These are phyloP conservation scores for Kluyveromyces marxianus DNA, from an alignment of 1,139 yeast species.

Conservation along the genomic window DNA sequence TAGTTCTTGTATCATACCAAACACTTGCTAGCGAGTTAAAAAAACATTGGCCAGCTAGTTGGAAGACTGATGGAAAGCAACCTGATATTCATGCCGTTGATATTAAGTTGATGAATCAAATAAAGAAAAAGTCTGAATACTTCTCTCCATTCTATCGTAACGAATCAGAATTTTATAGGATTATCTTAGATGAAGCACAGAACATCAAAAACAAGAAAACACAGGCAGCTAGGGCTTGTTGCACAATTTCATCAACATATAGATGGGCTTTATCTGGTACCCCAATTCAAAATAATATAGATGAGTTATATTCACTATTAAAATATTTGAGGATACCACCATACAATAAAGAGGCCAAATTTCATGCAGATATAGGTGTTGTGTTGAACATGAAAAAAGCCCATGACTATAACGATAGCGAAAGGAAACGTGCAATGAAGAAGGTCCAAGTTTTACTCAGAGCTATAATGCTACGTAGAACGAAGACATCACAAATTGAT, in stretches of 20 bases:
- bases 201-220: slow-evolving; percentile 70
- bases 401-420: slow-evolving; percentile 32
- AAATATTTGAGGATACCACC: slow-evolving; percentile 67
- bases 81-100: slow-evolving; percentile 36
- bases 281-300: slow-evolving; percentile 83
- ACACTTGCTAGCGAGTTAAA: slow-evolving; percentile 65
- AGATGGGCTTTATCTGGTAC: slow-evolving; percentile 90
- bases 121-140: slow-evolving; percentile 34
- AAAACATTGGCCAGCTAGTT: slow-evolving; percentile 39
- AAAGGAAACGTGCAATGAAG: slow-evolving; percentile 41
- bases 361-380: slow-evolving; percentile 49
- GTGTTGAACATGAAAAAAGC: slow-evolving; percentile 40
- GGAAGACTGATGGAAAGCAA: slow-evolving; percentile 13
- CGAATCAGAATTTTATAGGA: slow-evolving; percentile 53
- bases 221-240: slow-evolving; percentile 59
- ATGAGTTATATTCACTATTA: slow-evolving; percentile 71
- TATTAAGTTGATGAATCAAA: slow-evolving; percentile 26
- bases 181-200: slow-evolving; percentile 89
- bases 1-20: slow-evolving; percentile 68
- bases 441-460: slow-evolving; percentile 67
- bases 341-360: slow-evolving; percentile 50
- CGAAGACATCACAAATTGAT: slow-evolving; percentile 66
- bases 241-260: slow-evolving; percentile 44
- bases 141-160: slow-evolving; percentile 59
- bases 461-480: slow-evolving; percentile 73